Conservation (phyloP, 495 filamentous ascomycete genomes). For the Thozetella sp. region DNA sequence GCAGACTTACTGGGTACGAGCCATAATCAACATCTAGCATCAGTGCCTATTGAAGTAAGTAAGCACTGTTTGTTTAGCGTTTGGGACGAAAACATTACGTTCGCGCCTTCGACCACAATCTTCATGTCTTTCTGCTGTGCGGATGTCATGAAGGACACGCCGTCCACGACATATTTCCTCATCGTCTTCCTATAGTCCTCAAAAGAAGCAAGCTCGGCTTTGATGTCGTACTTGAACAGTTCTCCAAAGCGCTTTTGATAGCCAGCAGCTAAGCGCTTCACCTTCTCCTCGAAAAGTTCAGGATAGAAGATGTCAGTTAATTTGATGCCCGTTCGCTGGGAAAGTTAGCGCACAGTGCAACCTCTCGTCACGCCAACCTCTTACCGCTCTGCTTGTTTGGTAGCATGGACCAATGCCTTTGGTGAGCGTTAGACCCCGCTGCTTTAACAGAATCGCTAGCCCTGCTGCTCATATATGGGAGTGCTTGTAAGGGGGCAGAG, state of each 20-base stretch:
- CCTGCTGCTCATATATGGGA: slow-evolving; percentile 6
- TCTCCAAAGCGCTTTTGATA: too few relatives aligned
- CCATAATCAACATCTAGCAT: slow-evolving; percentile 33
- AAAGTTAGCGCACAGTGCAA: slow-evolving; percentile 6
- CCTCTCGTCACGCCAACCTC: slow-evolving; percentile 1
- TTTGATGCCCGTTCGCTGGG: slow-evolving; percentile 61
- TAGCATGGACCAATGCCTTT: slow-evolving; percentile 69
- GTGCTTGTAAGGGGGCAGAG: slow-evolving; percentile 4
- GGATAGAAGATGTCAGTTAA: slow-evolving; percentile 70
- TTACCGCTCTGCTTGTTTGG: slow-evolving; percentile 65
- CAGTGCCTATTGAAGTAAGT: slow-evolving; percentile 42
- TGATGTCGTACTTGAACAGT: too few relatives aligned
- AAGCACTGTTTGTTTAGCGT: slow-evolving; percentile 7
- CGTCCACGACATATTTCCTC: too few relatives aligned
- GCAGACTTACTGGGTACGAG: slow-evolving; percentile 8
- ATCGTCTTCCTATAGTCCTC: too few relatives aligned
- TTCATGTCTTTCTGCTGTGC: slow-evolving; percentile 57
- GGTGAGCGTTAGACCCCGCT: slow-evolving; percentile 4
- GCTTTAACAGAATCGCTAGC: slow-evolving; percentile 4
- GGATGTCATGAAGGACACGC: too few relatives aligned
- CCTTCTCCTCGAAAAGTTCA: slow-evolving; percentile 62
- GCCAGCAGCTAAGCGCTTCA: slow-evolving; percentile 61
- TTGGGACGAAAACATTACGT: slow-evolving; percentile 26
- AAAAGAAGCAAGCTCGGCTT: too few relatives aligned
- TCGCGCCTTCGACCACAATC: slow-evolving; percentile 78